These are phyloP conservation scores for Fusarium brachygibbosum DNA, from an alignment of 2,329 filamentous ascomycete genomes.

Conservation along the genomic window DNA sequence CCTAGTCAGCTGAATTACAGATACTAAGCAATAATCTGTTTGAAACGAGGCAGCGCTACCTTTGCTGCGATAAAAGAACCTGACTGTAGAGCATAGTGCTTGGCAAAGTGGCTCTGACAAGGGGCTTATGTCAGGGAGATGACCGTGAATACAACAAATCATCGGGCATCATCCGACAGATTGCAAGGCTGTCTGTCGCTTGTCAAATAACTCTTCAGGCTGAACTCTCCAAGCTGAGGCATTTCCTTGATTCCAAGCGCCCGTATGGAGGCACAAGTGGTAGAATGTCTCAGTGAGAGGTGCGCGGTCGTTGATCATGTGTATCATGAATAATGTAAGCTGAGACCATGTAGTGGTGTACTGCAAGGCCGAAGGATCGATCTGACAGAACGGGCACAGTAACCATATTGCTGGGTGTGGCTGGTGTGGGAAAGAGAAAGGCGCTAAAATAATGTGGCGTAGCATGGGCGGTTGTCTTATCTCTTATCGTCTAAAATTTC, in stretches of 20 bases:
- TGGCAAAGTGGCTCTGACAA: conserved; percentile 20
- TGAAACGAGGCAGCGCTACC: not conserved
- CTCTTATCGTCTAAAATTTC: conserved; percentile 42
- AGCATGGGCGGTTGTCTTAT: conserved; percentile 16
- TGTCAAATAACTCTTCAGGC: not conserved
- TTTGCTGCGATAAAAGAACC: not conserved
- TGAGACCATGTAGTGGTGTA: conserved; percentile 13
- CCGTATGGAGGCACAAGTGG: not conserved
- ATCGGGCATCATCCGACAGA: conserved; percentile 13
- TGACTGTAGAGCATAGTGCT: not conserved
- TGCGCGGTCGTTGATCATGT: conserved; percentile 27
- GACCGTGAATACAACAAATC: conserved; percentile 11
- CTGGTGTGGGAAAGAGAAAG: not conserved
- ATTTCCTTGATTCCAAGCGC: conserved; percentile 10
- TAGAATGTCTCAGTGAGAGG: conserved; percentile 20
- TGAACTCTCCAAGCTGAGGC: not conserved
- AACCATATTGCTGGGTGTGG: conserved; percentile 1
- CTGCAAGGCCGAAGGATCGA: not conserved
- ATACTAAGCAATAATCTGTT: not conserved
- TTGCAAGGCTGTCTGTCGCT: not conserved
- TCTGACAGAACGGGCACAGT: not conserved
- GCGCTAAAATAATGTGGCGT: not conserved
- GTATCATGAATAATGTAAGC: conserved; percentile 17
- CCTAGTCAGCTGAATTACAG: not conserved
- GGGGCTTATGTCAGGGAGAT: conserved; percentile 24